These are phyloP conservation scores for Xylaria bambusicola DNA, from an alignment of 495 filamentous ascomycete species.

Conservation along the genomic window DNA sequence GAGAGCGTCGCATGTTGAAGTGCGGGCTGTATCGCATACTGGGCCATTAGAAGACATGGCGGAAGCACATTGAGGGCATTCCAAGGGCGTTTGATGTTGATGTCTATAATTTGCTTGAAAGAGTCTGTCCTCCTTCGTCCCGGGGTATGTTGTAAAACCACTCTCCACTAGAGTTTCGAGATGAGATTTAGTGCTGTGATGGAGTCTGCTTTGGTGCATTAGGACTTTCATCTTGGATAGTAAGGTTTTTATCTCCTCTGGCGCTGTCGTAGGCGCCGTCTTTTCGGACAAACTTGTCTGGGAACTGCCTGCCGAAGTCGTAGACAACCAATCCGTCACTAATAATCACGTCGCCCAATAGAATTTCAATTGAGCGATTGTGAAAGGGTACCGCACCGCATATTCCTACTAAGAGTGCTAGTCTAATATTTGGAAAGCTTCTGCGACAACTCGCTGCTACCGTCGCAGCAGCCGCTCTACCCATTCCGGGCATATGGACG, in stretches of 20 bases:
- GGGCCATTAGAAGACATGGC: not conserved
- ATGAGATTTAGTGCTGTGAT: not conserved
- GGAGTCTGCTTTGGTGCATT: not conserved
- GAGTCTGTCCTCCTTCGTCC: not conserved
- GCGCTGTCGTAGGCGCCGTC: not conserved
- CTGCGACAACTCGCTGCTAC: not conserved
- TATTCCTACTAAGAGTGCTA: conserved; percentile 20
- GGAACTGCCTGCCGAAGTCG: conserved; percentile 16
- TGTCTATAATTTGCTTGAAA: not conserved
- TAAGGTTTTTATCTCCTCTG: conserved; percentile 14
- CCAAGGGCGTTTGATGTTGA: not conserved
- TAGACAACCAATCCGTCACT: conserved; percentile 11
- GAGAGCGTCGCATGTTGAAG: not conserved
- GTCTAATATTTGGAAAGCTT: conserved; percentile 6
- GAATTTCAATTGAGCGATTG: conserved; percentile 2
- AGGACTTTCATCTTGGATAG: conserved; percentile 15
- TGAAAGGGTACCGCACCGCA: conserved; percentile 33
- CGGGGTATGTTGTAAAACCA: not conserved
- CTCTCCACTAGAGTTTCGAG: not conserved
- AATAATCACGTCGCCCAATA: conserved; percentile 19
- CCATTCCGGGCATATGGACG: conserved; percentile 13
- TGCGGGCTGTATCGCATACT: not conserved
- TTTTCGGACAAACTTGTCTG: conserved; percentile 4
- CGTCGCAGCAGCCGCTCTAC: not conserved
- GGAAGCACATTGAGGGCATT: not conserved